Evolutionary conservation across 306 rosid genomes (phyloP).

Genomic region (Quercus bicolor): DNA sequence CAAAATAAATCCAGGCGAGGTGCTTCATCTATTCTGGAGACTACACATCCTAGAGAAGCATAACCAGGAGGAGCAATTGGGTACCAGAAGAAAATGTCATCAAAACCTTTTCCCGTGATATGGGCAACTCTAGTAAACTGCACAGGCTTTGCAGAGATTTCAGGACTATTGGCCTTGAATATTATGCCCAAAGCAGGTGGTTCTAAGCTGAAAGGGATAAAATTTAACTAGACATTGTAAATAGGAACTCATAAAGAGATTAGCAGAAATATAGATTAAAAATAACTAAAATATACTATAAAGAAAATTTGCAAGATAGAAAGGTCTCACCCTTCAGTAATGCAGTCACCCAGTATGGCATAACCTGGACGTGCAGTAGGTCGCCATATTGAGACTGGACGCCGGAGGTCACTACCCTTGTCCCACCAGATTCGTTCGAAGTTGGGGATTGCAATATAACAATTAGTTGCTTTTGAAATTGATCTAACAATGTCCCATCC

Average conservation of each 20-base stretch:
- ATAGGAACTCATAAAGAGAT: conserved; percentile 1
- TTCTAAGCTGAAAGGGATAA: conserved; percentile 67
- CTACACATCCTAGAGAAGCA: conserved; percentile 93
- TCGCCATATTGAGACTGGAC: conserved; percentile 91
- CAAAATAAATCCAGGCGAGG: conserved; percentile 63
- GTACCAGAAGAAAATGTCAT: conserved; percentile 93
- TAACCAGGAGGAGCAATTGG: conserved; percentile 98
- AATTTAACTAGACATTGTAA: conserved; percentile 22
- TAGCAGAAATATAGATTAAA: neutral
- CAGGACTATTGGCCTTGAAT: conserved; percentile 78
- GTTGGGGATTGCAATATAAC: conserved; percentile 75
- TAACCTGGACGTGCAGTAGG: conserved; percentile 76
- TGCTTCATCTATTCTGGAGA: conserved; percentile 74
- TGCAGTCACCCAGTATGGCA: conserved; percentile 85
- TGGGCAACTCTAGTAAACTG: conserved; percentile 93
- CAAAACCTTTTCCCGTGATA: conserved; percentile 71
- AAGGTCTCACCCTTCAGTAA: conserved; percentile 84
- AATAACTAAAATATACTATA: conserved; percentile 1
- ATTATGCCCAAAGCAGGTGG: conserved; percentile 91
- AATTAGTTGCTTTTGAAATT: conserved; percentile 67
- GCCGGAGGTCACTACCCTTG: conserved; percentile 78
- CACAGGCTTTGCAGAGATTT: conserved; percentile 81
- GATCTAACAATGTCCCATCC: conserved; percentile 83
- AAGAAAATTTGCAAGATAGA: conserved; percentile 13
- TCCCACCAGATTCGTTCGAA: conserved; percentile 99